Percentiles rank a stretch among this genome's conserved stretches.
These are phyloP conservation scores for Neopestalotiopsis sp. DNA, from an alignment of 2,329 filamentous ascomycete genomes.

Conservation along the genomic window DNA sequence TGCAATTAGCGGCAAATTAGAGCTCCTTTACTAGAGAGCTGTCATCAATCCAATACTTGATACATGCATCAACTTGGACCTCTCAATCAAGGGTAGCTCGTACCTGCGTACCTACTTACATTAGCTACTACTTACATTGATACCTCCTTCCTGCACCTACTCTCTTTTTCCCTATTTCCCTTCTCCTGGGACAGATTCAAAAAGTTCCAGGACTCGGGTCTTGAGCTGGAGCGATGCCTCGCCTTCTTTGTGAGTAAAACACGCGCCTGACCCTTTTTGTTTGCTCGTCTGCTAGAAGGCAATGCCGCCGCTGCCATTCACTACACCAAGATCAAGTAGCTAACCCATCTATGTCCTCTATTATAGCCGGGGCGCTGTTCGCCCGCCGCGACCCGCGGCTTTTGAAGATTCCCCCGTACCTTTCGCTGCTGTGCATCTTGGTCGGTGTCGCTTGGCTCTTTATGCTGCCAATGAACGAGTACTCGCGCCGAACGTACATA, in stretches of 20 bases:
- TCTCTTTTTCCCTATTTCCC: not conserved
- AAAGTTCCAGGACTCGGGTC: not conserved
- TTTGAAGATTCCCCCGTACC: constrained; percentile 82
- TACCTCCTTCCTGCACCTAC: not conserved
- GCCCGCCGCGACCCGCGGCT: constrained; percentile 82
- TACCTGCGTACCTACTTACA: no score
- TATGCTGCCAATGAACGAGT: constrained; percentile 85
- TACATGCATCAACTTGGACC: not conserved
- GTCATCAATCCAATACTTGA: not conserved
- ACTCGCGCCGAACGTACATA: constrained; percentile 92
- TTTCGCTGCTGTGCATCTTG: constrained; percentile 83
- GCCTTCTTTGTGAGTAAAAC: constrained; percentile 55
- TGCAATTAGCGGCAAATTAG: constrained; percentile 26
- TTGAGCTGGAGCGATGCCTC: constrained; percentile 49
- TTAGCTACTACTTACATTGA: not conserved
- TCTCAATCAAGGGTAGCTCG: not conserved
- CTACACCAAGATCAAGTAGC: not conserved
- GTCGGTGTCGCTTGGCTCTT: constrained; percentile 90
- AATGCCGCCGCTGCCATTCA: not conserved
- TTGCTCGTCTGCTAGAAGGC: no score
- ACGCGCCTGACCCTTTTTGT: not conserved
- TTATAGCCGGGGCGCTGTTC: constrained; percentile 63
- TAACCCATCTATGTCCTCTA: not conserved
- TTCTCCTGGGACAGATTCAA: not conserved
- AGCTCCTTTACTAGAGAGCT: not conserved